Conservation (phyloP, 352 stramenopile genomes). For the Phytophthora idaei region DNA sequence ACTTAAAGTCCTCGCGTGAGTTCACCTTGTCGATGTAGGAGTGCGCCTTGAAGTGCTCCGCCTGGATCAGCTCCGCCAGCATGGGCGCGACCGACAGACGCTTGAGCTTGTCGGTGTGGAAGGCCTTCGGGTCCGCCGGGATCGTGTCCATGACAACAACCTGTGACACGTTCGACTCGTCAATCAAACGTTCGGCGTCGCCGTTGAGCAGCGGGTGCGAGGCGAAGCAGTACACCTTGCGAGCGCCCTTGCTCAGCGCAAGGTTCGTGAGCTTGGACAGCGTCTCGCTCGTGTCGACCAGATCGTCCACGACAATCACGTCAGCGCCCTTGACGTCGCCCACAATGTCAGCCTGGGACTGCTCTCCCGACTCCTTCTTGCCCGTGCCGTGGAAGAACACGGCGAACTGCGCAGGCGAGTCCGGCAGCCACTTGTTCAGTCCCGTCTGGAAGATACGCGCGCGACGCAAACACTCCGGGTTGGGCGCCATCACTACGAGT, state of each 20-base stretch:
- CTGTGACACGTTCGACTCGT: conserved; percentile 79
- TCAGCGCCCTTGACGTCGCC: conserved; percentile 89
- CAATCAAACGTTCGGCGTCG: conserved; percentile 86
- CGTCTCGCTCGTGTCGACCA: conserved; percentile 89
- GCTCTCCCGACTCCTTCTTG: conserved; percentile 52
- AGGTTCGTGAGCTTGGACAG: conserved; percentile 85
- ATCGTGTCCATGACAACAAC: conserved; percentile 93
- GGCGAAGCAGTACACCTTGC: conserved; percentile 90
- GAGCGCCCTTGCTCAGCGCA: conserved; percentile 80
- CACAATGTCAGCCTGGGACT: conserved; percentile 84
- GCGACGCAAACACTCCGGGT: conserved; percentile 85
- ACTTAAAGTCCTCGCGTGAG: conserved; percentile 86
- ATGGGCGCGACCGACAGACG: conserved; percentile 87
- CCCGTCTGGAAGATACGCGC: conserved; percentile 87
- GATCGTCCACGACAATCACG: conserved; percentile 93
- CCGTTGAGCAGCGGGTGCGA: conserved; percentile 91
- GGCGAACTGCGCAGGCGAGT: conserved; percentile 80
- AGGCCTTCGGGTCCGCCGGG: conserved; percentile 56
- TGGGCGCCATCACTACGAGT: conserved; percentile 89
- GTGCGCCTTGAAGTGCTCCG: conserved; percentile 91
- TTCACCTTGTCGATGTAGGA: conserved; percentile 90
- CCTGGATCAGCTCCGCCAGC: conserved; percentile 91
- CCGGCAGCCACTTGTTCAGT: conserved; percentile 88
- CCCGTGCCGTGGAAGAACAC: conserved; percentile 83
- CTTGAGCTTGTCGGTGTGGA: conserved; percentile 88